These are phyloP conservation scores for Dioszegia hungarica DNA, from an alignment of 768 basidiomycete species.

Conservation along the genomic window DNA sequence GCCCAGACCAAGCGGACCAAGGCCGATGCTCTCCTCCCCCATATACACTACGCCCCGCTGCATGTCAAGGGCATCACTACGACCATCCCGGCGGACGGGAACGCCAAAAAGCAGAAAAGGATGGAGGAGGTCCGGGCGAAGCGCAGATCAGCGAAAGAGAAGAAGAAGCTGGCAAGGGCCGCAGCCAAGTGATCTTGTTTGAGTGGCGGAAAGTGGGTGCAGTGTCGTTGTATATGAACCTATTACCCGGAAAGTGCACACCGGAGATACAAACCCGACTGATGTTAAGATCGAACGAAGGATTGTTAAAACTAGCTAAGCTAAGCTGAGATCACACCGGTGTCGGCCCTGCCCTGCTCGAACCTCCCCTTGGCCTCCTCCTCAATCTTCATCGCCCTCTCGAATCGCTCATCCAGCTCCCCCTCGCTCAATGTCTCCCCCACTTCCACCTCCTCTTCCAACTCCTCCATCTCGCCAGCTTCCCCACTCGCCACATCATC, in stretches of 20 bases:
- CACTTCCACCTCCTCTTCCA: background rate
- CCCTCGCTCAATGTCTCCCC: background rate
- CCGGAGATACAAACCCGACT: too few relatives aligned
- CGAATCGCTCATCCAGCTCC: background rate
- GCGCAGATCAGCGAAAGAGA: slow-evolving; percentile 18
- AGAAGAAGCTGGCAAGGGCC: slow-evolving; percentile 1
- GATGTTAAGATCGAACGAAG: too few relatives aligned
- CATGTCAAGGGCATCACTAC: slow-evolving; percentile 41
- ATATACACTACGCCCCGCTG: slow-evolving; percentile 34
- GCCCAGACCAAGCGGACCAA: background rate
- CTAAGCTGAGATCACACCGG: too few relatives aligned
- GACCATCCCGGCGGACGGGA: slow-evolving; percentile 28
- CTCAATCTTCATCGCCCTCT: slow-evolving; percentile 1
- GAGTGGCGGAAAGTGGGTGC: too few relatives aligned
- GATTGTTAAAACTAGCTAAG: too few relatives aligned
- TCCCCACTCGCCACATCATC: background rate
- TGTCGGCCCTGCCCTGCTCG: background rate
- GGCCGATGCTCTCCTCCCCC: slow-evolving; percentile 5
- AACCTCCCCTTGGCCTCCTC: slow-evolving; percentile 4
- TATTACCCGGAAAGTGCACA: too few relatives aligned
- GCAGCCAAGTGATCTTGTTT: background rate
- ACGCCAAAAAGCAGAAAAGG: slow-evolving; percentile 28
- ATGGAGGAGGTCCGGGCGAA: slow-evolving; percentile 25
- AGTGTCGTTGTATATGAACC: slow-evolving; percentile 5
- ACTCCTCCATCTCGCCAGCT: background rate